These are phyloP conservation scores for Termitomyces sp. DNA, from an alignment of 768 basidiomycete species.

Conservation along the genomic window DNA sequence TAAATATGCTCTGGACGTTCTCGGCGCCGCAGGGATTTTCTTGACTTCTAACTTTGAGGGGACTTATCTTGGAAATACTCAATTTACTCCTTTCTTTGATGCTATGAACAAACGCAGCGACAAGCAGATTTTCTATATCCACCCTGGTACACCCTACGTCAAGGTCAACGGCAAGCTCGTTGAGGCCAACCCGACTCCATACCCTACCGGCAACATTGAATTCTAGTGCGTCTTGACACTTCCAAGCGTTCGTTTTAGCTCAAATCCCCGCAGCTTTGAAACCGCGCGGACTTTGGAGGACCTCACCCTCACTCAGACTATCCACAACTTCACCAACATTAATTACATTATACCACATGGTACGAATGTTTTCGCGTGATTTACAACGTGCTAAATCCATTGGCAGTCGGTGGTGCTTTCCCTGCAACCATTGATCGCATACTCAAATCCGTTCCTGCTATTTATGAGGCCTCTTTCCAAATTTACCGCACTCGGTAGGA, in stretches of 20 bases:
- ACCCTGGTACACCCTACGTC: slow-evolving; percentile 27
- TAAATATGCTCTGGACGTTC: slow-evolving; percentile 23
- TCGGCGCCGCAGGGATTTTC: slow-evolving; percentile 30
- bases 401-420: slow-evolving; percentile 28
- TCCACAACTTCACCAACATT: slow-evolving; percentile 30
- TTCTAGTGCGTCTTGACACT: slow-evolving; percentile 23
- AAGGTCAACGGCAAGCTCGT: slow-evolving; percentile 20
- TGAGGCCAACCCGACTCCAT: slow-evolving; percentile 28
- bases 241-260: not conserved
- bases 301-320: slow-evolving; percentile 21
- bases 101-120: slow-evolving; percentile 23
- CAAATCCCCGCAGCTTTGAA: slow-evolving; percentile 18
- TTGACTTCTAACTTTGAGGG: slow-evolving; percentile 29
- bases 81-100: slow-evolving; percentile 25
- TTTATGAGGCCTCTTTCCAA: slow-evolving; percentile 27
- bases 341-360: slow-evolving; percentile 31
- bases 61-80: slow-evolving; percentile 25
- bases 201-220: slow-evolving; percentile 28
- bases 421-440: slow-evolving; percentile 29
- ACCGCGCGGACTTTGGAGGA: slow-evolving; percentile 29
- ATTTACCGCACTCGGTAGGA: slow-evolving; percentile 26
- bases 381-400: not conserved
- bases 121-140: slow-evolving; percentile 26
- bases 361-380: slow-evolving; percentile 3
- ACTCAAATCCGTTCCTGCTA: slow-evolving; percentile 23